phyloP scores from a whole-genome alignment of 805 yeast genomes.

The Teunomyces stri region DNA sequence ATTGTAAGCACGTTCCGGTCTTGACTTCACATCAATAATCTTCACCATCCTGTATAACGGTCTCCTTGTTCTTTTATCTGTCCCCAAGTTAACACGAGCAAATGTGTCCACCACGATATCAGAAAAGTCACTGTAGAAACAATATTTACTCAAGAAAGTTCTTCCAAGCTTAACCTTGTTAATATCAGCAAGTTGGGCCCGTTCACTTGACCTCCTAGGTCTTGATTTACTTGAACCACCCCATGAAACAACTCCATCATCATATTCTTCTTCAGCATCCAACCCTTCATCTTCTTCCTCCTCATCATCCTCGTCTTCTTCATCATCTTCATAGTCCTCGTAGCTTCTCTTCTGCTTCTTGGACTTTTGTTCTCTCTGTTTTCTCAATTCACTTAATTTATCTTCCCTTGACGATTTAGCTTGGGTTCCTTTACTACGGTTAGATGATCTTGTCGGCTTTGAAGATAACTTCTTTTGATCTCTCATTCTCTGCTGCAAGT shows the following conservation, averaged over 20 bases:
- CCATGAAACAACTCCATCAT: constrained; percentile 15
- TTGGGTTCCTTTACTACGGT: constrained; percentile 24
- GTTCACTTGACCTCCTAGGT: constrained; percentile 36
- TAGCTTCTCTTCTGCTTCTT: constrained; percentile 26
- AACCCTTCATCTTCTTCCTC: constrained; percentile 39
- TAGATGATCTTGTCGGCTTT: constrained; percentile 39
- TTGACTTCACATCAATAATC: constrained; percentile 59
- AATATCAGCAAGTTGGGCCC: constrained; percentile 59
- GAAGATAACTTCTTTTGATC: constrained; percentile 38
- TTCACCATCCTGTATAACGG: constrained; percentile 81
- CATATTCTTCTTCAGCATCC: constrained; percentile 42
- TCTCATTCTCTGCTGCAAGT: constrained; percentile 78
- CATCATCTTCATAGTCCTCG: constrained; percentile 20
- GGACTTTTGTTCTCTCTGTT: constrained; percentile 67
- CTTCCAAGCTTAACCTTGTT: constrained; percentile 78
- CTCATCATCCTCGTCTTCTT: constrained; percentile 20
- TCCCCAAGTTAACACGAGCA: constrained; percentile 81
- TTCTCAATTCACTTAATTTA: constrained; percentile 69
- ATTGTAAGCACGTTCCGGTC: constrained; percentile 41
- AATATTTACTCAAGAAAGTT: constrained; percentile 66
- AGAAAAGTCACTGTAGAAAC: constrained; percentile 80
- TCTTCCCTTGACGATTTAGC: constrained; percentile 43
- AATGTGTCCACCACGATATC: constrained; percentile 68
- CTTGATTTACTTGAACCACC: constrained; percentile 45
- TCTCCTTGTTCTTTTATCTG: constrained; percentile 56